Conservation (phyloP, 2,329 filamentous ascomycete genomes). For the Berkeleyomyces basicola region DNA sequence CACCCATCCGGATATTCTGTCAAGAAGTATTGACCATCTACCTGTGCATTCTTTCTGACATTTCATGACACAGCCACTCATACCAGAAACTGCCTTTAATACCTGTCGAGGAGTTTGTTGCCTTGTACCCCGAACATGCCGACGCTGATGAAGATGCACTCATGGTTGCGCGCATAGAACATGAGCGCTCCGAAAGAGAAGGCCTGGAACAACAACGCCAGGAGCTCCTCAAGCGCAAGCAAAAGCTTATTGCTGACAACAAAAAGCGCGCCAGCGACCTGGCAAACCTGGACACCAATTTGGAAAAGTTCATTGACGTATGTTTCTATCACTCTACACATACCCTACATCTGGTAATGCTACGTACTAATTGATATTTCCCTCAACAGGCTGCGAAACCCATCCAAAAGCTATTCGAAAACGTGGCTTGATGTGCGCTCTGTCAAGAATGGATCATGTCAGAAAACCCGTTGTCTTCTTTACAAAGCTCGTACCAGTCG, state of each 20-base stretch:
- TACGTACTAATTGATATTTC: conserved; percentile 13
- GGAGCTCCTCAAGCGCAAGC: conserved; percentile 50
- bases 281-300: conserved; percentile 73
- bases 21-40: background rate
- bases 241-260: conserved; percentile 52
- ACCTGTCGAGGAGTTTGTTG: conserved; percentile 66
- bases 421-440: conserved; percentile 31
- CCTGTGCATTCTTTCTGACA: background rate
- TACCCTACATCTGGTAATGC: background rate
- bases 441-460: background rate
- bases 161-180: conserved; percentile 79
- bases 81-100: conserved; percentile 77
- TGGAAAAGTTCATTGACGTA: conserved; percentile 88
- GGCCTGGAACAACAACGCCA: conserved; percentile 71
- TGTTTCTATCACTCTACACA: conserved; percentile 20
- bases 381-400: conserved; percentile 58
- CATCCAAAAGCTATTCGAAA: conserved; percentile 73
- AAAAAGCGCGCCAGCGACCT: conserved; percentile 89
- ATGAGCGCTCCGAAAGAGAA: conserved; percentile 74
- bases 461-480: background rate
- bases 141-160: conserved; percentile 59
- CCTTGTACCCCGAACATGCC: conserved; percentile 56
- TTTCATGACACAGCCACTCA: conserved; percentile 52
- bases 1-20: background rate
- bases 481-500: conserved; percentile 8